phyloP scores from a whole-genome alignment of 164 flowering plant species.

The Echeveria elegans region DNA sequence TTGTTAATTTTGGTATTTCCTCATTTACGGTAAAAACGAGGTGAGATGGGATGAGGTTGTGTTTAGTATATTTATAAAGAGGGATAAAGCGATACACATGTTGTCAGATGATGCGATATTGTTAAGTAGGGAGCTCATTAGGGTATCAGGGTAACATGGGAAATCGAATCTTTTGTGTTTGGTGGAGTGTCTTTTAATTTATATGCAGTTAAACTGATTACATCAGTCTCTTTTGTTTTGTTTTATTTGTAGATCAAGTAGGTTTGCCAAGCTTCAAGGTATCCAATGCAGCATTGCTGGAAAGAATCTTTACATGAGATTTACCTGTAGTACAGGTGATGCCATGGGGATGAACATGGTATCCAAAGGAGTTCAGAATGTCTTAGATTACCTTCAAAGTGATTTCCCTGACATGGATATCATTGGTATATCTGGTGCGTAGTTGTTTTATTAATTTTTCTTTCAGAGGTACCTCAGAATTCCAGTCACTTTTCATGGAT shows the following conservation, averaged over 20 bases:
- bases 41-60: neutral
- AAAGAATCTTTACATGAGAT: constrained; percentile 61
- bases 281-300: constrained; percentile 68
- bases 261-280: constrained; percentile 70
- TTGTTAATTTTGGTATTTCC: neutral
- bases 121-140: neutral
- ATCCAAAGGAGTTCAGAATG: constrained; percentile 88
- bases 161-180: neutral
- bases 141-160: neutral
- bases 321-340: constrained; percentile 79
- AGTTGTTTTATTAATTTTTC: neutral
- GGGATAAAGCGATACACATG: neutral
- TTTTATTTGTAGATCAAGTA: constrained; percentile 53
- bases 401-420: constrained; percentile 86
- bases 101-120: neutral
- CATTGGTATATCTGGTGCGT: constrained; percentile 67
- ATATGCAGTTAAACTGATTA: neutral
- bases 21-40: neutral
- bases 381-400: constrained; percentile 57
- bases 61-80: neutral
- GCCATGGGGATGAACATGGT: constrained; percentile 99
- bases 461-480: neutral
- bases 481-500: neutral
- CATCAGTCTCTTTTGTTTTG: neutral
- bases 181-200: neutral